A percentile compares a stretch with the other conserved stretches of the same genome.
Conservation (phyloP, 106 monocot genomes). For the Acorus gramineus region DNA sequence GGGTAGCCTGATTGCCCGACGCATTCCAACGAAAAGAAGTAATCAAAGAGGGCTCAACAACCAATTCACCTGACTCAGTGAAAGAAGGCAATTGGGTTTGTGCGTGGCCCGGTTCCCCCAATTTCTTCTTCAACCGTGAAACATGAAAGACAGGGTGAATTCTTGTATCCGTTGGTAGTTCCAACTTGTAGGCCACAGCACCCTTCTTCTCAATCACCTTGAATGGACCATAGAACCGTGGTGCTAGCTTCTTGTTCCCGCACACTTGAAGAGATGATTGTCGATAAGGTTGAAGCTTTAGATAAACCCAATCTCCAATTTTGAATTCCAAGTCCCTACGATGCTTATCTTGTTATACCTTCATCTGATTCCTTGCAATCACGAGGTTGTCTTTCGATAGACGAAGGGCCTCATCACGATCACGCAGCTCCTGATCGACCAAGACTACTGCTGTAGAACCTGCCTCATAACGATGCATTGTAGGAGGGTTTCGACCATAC, state of each 20-base stretch:
- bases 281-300: neutral
- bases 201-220: neutral
- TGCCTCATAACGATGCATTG: neutral
- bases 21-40: neutral
- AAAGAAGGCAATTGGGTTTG: neutral
- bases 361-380: neutral
- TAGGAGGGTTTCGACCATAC: constrained; percentile 1
- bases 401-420: neutral
- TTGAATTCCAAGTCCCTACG: neutral
- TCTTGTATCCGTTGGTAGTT: neutral
- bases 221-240: neutral
- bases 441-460: too few relatives aligned
- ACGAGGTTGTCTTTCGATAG: neutral
- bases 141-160: constrained; percentile 7
- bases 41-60: neutral
- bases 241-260: neutral
- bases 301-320: neutral
- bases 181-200: constrained; percentile 3
- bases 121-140: neutral
- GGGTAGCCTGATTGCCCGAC: too few relatives aligned
- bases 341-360: neutral
- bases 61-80: neutral
- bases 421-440: neutral
- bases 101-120: too few relatives aligned
- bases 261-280: neutral